phyloP scores from a whole-genome alignment of 257 asterid genomes.

The Misopates orontium region DNA sequence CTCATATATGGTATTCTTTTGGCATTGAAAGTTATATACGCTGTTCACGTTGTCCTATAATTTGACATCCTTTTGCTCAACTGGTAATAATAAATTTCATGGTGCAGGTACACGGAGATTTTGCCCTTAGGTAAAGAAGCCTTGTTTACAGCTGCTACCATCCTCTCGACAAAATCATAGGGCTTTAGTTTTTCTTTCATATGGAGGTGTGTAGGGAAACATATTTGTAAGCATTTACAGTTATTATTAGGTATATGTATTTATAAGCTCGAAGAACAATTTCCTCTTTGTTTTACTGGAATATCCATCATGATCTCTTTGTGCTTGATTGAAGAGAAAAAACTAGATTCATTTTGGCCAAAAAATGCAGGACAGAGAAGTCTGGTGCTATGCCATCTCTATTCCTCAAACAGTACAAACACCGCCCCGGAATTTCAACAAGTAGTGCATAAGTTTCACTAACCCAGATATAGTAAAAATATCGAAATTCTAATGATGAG shows the following conservation, averaged over 20 bases:
- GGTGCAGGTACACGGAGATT: slow-evolving; percentile 55
- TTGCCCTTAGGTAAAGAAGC: slow-evolving; percentile 55
- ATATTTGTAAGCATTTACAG: not conserved
- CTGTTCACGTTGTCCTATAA: slow-evolving; percentile 15
- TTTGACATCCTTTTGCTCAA: slow-evolving; percentile 7
- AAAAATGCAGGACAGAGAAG: too few relatives aligned
- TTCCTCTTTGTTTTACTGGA: too few relatives aligned
- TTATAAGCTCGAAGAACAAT: too few relatives aligned
- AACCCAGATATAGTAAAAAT: not conserved
- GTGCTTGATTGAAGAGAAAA: too few relatives aligned
- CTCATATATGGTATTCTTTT: not conserved
- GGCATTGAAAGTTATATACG: not conserved
- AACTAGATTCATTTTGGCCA: too few relatives aligned
- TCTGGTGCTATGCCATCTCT: too few relatives aligned
- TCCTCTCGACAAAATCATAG: slow-evolving; percentile 49
- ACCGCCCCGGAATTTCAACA: not conserved
- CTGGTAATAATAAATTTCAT: slow-evolving; percentile 5
- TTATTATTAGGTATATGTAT: too few relatives aligned
- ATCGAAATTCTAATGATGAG: not conserved
- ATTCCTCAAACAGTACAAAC: not conserved
- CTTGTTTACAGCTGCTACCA: slow-evolving; percentile 65
- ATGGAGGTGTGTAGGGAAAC: not conserved
- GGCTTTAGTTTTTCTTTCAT: not conserved
- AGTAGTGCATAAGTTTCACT: not conserved
- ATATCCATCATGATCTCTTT: too few relatives aligned